These are phyloP conservation scores for Lachancea cidri DNA, from an alignment of 805 yeast genomes.

Conservation along the genomic window DNA sequence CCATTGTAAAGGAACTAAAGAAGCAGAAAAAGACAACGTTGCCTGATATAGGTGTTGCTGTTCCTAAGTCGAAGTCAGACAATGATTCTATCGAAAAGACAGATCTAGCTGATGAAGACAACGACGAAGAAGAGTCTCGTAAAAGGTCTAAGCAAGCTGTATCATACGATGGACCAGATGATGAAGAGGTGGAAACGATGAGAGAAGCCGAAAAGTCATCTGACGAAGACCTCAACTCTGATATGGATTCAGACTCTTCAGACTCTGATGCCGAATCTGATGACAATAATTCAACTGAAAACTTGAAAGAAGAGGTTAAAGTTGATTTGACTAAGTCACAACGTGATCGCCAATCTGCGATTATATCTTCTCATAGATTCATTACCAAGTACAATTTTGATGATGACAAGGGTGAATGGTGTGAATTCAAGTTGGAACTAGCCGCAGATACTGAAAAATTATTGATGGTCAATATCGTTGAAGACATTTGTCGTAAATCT, in stretches of 20 bases:
- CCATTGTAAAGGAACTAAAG: conserved; percentile 74
- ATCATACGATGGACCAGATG: conserved; percentile 93
- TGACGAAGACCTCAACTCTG: conserved; percentile 47
- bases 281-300: conserved; percentile 25
- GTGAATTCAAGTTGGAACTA: conserved; percentile 80
- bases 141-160: conserved; percentile 76
- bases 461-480: conserved; percentile 95
- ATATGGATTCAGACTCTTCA: conserved; percentile 32
- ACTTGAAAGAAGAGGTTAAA: conserved; percentile 21
- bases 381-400: conserved; percentile 84
- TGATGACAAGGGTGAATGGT: conserved; percentile 85
- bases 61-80: conserved; percentile 46
- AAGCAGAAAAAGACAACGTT: conserved; percentile 61
- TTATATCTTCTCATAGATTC: conserved; percentile 65
- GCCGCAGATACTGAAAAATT: conserved; percentile 85
- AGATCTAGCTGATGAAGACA: conserved; percentile 50
- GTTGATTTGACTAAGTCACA: conserved; percentile 52
- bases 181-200: conserved; percentile 89
- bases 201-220: conserved; percentile 74
- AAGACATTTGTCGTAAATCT: conserved; percentile 80
- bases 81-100: conserved; percentile 41
- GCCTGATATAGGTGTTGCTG: conserved; percentile 68
- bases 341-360: conserved; percentile 79
- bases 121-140: conserved; percentile 53
- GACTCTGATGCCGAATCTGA: conserved; percentile 38